Base-by-base conservation (phyloP, 2,329 filamentous ascomycete genomes). In the Ceratocystis papillata region DNA sequence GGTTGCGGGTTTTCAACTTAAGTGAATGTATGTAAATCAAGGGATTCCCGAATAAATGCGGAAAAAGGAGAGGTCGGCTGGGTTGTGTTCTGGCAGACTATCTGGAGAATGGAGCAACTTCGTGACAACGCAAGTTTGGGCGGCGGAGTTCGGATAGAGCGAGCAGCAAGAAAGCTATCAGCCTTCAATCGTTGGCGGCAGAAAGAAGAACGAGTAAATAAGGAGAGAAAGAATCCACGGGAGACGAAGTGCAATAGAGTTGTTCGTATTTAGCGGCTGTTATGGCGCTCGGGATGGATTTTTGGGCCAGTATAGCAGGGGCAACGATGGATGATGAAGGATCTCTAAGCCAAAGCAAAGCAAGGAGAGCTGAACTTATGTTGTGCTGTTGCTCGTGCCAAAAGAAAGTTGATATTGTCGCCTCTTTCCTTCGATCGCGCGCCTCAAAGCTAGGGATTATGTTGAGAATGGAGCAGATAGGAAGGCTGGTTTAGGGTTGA, bases 281-380 rank as follows among this genome's bases (percentile, higher is more conserved):
- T 59, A 59, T 37, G 55, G 55, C 17, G 55, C 28, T 59, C 28
- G 55, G 28, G 55, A 59, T 57, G 53, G 53, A 57, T 57, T 57
- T 57, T 28, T 30, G 22, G 15, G 25, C 53, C 53, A 57, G 53
- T 30, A 17, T 10, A 57, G 55, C 33, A 30, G 17, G 15, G 12
- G 25, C 28, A 37, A 30, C 55, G 25, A 30, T 33, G 17, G 30
- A 37, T 59, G 55, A 20, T 30, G 48, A 22, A 25, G 37, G 37
- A 41, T 41, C 10, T 12, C 37, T 15, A 28, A n/a, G 55, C 55
- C 28, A 59, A 59, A 37, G 28, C 55, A 33, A n/a, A 33, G 55
- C 37, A 41, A 12, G 37, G 37, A 41, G 37, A 41, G 37, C 37
- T 41, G 37, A 41, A 41, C 37, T 15, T 41, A 2, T 15, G 37